Base-by-base conservation (phyloP, 257 asterid species). In the Petrea volubilis region DNA sequence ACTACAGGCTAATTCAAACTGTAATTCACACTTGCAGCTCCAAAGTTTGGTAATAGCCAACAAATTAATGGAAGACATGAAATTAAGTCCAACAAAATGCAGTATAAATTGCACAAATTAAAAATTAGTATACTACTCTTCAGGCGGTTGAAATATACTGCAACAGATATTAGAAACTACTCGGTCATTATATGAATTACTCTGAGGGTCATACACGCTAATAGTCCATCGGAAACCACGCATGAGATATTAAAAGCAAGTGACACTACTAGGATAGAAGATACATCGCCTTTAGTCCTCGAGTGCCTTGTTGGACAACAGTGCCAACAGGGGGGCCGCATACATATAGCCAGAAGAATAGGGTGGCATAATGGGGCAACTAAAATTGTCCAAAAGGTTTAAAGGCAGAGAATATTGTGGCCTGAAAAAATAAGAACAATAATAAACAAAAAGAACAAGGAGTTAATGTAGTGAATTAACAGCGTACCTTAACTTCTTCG, bases 401-500 rank as follows among this genome's bases (percentile, higher is more conserved):
- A 60, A 33, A 40, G 28, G 43, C 38, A 74, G 36, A 44, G 61
- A 36, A 50, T 13, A 56, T 50, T 43, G 36, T 18, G 46, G n/a
- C 34, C 71, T 25, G 40, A 40, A 2, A 62, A 29, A 64, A 23
- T 3, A 31, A 31, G 3, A 31, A 38, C 43, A 41, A 36, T 1
- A 25, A 27, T 28, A 17, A 57, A 60, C 59, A 36, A 25, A 53
- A 2, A 28, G n/a, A 59, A 52, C n/a, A 33, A 31, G 49, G 18
- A 18, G 49, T 43, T 33, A 44, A 44, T 52, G 56, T 18, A 59
- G 52, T 34, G 40, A 50, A 75, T 59, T 57, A 72, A 50, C 58
- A 71, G 27, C 62, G 50, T 80, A 90, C 96, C 96, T 88, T 90
- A 24, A 90, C 96, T 76, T 90, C 96, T 72, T 88, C 87, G 60